These are phyloP conservation scores for Microsporum audouinii DNA, from an alignment of 2,329 filamentous ascomycete species.

Conservation along the genomic window DNA sequence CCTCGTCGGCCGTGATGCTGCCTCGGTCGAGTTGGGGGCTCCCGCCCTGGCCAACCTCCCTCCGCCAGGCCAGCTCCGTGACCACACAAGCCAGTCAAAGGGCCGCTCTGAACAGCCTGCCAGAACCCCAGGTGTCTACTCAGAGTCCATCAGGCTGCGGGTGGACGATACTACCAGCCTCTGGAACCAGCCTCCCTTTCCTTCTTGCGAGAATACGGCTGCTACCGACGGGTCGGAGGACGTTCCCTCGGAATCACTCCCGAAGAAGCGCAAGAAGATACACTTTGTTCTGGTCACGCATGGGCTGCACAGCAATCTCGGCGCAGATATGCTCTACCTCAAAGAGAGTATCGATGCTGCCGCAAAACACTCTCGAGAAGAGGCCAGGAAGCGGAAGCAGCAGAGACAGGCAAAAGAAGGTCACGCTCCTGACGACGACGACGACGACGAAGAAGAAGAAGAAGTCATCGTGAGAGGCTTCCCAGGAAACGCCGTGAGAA, in stretches of 20 bases:
- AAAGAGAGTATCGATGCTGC: slow-evolving; percentile 94
- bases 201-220: slow-evolving; percentile 40
- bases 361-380: slow-evolving; percentile 59
- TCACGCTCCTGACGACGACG: slow-evolving; percentile 13
- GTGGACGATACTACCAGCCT: slow-evolving; percentile 81
- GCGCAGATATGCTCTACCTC: slow-evolving; percentile 90
- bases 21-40: slow-evolving; percentile 60
- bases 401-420: slow-evolving; percentile 24
- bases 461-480: slow-evolving; percentile 82
- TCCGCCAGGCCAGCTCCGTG: slow-evolving; percentile 58
- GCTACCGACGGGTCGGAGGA: slow-evolving; percentile 10
- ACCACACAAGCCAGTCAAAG: slow-evolving; percentile 56
- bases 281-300: slow-evolving; percentile 90
- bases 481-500: slow-evolving; percentile 77
- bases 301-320: slow-evolving; percentile 88
- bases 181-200: slow-evolving; percentile 85
- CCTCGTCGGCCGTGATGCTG: slow-evolving; percentile 71
- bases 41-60: slow-evolving; percentile 44
- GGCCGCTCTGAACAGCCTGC: slow-evolving; percentile 28
- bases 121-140: slow-evolving; percentile 64
- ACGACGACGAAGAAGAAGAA: slow-evolving; percentile 38
- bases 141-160: slow-evolving; percentile 62
- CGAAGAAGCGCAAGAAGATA: slow-evolving; percentile 55
- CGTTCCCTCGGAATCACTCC: slow-evolving; percentile 15
- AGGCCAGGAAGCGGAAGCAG: slow-evolving; percentile 49